A percentile compares a stretch with the other conserved stretches of the same genome.
phyloP scores from a whole-genome alignment of 2,329 filamentous ascomycete genomes.

The Colletotrichum limetticola region DNA sequence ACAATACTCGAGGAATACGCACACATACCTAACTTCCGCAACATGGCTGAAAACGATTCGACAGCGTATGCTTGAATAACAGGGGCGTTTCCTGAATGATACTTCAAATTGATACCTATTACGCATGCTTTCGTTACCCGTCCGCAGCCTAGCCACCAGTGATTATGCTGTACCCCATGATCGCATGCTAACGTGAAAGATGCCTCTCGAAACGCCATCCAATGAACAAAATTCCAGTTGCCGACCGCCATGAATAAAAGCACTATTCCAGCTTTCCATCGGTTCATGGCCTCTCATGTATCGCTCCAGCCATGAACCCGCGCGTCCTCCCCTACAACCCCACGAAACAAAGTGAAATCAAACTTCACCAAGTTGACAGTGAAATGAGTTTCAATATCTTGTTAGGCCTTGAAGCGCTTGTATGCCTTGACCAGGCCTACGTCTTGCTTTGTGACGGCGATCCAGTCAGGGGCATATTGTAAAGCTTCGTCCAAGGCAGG shows the following conservation, averaged over 20 bases:
- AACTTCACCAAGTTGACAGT: neutral
- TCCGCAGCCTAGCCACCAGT: neutral
- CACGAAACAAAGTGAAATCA: neutral
- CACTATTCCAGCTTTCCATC: neutral
- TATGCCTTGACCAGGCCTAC: slow-evolving; percentile 26
- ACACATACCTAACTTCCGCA: neutral
- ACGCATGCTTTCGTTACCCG: neutral
- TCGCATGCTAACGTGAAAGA: slow-evolving; percentile 2
- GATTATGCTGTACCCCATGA: slow-evolving; percentile 7
- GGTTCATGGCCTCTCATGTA: neutral
- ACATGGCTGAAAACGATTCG: neutral
- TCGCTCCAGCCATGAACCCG: neutral
- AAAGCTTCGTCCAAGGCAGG: slow-evolving; percentile 85
- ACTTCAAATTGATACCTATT: slow-evolving; percentile 7
- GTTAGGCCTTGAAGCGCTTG: slow-evolving; percentile 9
- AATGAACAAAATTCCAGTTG: slow-evolving; percentile 6
- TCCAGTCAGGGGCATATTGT: slow-evolving; percentile 83
- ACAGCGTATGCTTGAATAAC: neutral
- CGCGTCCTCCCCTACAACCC: neutral
- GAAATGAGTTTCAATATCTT: neutral
- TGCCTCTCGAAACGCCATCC: slow-evolving; percentile 20
- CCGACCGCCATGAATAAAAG: neutral
- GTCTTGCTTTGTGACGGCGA: slow-evolving; percentile 73
- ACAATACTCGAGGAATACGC: neutral
- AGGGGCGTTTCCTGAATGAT: neutral